phyloP scores from a whole-genome alignment of 2,329 filamentous ascomycete species.

The Emmonsiellopsis sp. region DNA sequence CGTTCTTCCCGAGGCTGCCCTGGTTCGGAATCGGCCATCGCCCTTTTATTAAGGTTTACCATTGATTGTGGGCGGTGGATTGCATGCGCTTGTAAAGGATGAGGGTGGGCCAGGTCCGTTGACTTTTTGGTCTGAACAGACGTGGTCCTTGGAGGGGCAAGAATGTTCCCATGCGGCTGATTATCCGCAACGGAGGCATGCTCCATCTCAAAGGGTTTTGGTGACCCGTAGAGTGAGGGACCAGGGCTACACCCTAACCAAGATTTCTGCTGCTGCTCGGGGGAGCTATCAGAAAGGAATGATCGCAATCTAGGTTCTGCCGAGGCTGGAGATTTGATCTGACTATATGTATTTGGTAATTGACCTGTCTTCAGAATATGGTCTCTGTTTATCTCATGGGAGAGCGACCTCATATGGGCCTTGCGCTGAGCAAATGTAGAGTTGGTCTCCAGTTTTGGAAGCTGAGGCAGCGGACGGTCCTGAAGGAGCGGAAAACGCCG shows the following conservation, averaged over 20 bases:
- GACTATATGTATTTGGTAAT: background rate
- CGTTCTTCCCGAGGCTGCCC: background rate
- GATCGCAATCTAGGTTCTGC: background rate
- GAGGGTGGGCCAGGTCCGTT: background rate
- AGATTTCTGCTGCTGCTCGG: background rate
- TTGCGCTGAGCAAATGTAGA: background rate
- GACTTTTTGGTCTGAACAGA: background rate
- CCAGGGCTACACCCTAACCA: background rate
- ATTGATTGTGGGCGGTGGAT: conserved; percentile 1
- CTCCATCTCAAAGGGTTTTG: background rate
- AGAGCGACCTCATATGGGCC: background rate
- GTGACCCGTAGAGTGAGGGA: background rate
- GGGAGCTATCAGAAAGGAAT: background rate
- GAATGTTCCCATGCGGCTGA: background rate
- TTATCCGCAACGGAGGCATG: background rate
- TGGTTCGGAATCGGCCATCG: background rate
- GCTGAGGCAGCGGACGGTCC: background rate
- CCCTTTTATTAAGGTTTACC: background rate
- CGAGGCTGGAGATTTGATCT: background rate
- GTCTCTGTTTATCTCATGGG: background rate
- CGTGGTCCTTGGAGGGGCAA: background rate
- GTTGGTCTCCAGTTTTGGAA: background rate
- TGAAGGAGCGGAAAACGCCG: background rate
- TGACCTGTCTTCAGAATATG: background rate
- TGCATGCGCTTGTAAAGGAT: background rate